These are phyloP conservation scores for Poa pratensis DNA, from an alignment of 176 grass and related monocot genomes.

Conservation along the genomic window DNA sequence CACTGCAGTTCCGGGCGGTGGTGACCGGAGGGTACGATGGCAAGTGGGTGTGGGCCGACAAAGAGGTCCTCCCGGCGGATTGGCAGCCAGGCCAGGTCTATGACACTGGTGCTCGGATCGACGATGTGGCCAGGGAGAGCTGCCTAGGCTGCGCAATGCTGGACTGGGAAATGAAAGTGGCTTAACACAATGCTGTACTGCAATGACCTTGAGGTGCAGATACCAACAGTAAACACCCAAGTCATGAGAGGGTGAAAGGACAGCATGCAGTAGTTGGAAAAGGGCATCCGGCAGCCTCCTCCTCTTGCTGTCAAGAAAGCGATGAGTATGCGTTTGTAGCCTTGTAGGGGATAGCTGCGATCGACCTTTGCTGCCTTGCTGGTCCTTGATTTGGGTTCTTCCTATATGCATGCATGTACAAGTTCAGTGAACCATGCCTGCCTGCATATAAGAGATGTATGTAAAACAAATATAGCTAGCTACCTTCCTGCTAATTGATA, in stretches of 20 bases:
- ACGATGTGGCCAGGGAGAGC: constrained; percentile 56
- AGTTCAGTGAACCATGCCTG: constrained; percentile 43
- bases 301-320: constrained; percentile 5
- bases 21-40: constrained; percentile 71
- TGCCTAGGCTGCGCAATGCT: constrained; percentile 37
- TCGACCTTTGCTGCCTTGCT: background rate
- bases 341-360: background rate
- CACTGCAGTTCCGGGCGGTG: constrained; percentile 64
- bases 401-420: constrained; percentile 29
- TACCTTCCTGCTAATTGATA: constrained; percentile 15
- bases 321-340: background rate
- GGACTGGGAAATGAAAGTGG: constrained; percentile 57
- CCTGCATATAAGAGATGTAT: constrained; percentile 33
- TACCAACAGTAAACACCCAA: background rate
- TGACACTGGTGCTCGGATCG: constrained; percentile 60
- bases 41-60: constrained; percentile 76
- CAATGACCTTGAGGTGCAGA: constrained; percentile 11
- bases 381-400: constrained; percentile 17
- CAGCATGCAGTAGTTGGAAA: background rate
- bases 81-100: constrained; percentile 59
- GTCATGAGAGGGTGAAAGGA: background rate
- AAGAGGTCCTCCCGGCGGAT: constrained; percentile 64
- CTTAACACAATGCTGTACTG: background rate
- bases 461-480: constrained; percentile 25
- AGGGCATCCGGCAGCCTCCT: background rate